Base-by-base conservation (phyloP, 2,329 filamentous ascomycete genomes). In the Diatrype stigma region DNA sequence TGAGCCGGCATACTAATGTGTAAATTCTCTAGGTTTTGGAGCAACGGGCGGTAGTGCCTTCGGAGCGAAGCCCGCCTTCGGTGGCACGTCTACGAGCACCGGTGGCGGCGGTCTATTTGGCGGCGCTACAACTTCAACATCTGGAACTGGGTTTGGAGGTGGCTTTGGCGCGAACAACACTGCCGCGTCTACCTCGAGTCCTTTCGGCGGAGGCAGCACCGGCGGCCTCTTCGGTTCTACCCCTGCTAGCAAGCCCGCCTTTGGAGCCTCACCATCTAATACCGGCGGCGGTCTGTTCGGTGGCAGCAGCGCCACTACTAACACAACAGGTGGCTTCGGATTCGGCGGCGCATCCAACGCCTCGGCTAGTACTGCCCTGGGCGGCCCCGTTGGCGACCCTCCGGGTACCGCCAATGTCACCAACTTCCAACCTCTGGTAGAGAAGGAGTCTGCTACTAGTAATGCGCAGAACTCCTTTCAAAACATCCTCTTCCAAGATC, bases 401-500 rank as follows among this genome's bases (percentile, higher is more conserved):
- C 81, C 84, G 23, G 90, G 90, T 52, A 93, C 89, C 10, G 85
- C 78, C 14, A 74, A 65, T 49, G 70, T 79, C 3, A 78, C 81
- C n/a, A 79, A 85, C 5, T 95, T 93, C 71, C 72, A 81, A 54
- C 75, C 89, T 0, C 79, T 81, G 45, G 73, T 78, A 19, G 90
- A 95, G 72, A 94, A 93, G 68, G 90, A 95, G 63, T 57, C 42
- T 23, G 70, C 75, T 3, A 82, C 79, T 40, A 79, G 72, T 58
- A 70, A 68, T 17, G 67, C 72, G 50, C 64, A 79, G 61, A 82
- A 87, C 63, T 78, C 86, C 3, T 95, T 87, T 68, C 89, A 94
- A 69, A 93, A 85, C 60, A 83, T 95, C 51, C 74, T 86, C 21
- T 91, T 93, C 67, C 86, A 88, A 71, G 84, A 86, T 22, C 81